phyloP scores from a whole-genome alignment of 768 basidiomycete genomes.

The Leccinum incarnatum region DNA sequence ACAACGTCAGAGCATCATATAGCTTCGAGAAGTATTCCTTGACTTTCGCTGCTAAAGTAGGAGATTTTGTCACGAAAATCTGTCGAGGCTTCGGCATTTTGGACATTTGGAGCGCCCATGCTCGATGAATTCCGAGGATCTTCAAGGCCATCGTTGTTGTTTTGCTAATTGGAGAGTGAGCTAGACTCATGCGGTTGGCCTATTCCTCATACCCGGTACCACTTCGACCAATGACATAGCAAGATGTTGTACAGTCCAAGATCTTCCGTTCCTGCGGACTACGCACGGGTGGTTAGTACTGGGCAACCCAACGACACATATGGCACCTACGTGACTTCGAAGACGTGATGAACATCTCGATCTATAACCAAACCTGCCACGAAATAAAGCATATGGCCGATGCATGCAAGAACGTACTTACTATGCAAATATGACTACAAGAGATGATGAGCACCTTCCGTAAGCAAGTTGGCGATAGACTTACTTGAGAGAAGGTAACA shows the following conservation, averaged over 20 bases:
- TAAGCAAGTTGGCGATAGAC: constrained; percentile 22
- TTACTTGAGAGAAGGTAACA: constrained; percentile 27
- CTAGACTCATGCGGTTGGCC: background rate
- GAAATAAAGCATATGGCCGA: background rate
- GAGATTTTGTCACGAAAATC: constrained; percentile 71
- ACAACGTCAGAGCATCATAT: constrained; percentile 41
- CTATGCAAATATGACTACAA: constrained; percentile 22
- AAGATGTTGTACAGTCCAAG: constrained; percentile 56
- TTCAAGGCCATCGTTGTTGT: constrained; percentile 77
- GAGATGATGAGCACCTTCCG: constrained; percentile 32
- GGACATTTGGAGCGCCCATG: constrained; percentile 38
- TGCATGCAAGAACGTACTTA: constrained; percentile 3
- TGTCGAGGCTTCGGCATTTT: constrained; percentile 54
- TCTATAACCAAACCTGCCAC: constrained; percentile 23
- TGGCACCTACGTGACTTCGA: constrained; percentile 22
- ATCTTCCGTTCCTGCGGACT: constrained; percentile 53
- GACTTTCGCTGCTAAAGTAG: constrained; percentile 61
- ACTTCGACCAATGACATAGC: constrained; percentile 67
- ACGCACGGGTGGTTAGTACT: constrained; percentile 3
- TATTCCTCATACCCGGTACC: constrained; percentile 58
- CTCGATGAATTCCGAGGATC: constrained; percentile 63
- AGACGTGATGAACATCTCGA: constrained; percentile 26
- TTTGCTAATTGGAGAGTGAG: constrained; percentile 42
- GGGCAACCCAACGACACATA: constrained; percentile 1
- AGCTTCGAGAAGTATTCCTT: constrained; percentile 60